Base-by-base conservation (phyloP, 2,329 filamentous ascomycete species). In the Thielaviopsis euricoi region DNA sequence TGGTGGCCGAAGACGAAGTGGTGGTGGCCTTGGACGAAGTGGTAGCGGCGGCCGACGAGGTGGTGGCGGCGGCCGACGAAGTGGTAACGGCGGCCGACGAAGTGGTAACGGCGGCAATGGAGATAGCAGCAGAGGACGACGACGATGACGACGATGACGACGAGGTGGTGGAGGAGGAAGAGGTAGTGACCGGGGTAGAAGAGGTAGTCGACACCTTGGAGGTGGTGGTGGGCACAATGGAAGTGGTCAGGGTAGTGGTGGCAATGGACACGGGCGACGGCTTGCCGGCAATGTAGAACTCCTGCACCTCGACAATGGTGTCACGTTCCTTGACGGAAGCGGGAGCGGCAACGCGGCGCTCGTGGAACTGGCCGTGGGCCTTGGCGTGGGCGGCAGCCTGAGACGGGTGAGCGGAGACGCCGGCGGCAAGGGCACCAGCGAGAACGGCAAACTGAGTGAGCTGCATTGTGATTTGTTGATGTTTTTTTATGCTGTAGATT, bases 361-460 rank as follows among this genome's bases (percentile, higher is more conserved):
- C 59, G 60, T 65, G 63, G 58, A 63, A 61, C 64, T 70, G 65
- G 54, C 64, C 62, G 61, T 69, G 66, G 61, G 64, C 62, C 65
- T 73, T 71, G 61, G 64, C 62, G 66, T 52, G 49, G 23, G 53
- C 59, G 46, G 63, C 66, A 59, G 69, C 68, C 56, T 66, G 66
- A 61, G 69, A 72, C 60, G 72, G 72, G 65, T 70, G 70, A 57
- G 72, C 71, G 61, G 70, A 67, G 58, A 65, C 72, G 64, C 71
- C 70, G 12, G 56, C 55, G 59, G 61, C 57, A 53, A 73, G 63
- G 66, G 70, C 71, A 62, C 71, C 69, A 61, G 70, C 67, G 58
- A 73, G 64, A 60, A 71, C 37, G 58, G 72, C 52, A 50, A 68
- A 61, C 57, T 71, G 64, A 22, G 71, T 67, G 66, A 73, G 65